Percentiles rank a stretch among this genome's conserved stretches.
Conservation (phyloP, 768 basidiomycete genomes). For the Amanita rubescens region DNA sequence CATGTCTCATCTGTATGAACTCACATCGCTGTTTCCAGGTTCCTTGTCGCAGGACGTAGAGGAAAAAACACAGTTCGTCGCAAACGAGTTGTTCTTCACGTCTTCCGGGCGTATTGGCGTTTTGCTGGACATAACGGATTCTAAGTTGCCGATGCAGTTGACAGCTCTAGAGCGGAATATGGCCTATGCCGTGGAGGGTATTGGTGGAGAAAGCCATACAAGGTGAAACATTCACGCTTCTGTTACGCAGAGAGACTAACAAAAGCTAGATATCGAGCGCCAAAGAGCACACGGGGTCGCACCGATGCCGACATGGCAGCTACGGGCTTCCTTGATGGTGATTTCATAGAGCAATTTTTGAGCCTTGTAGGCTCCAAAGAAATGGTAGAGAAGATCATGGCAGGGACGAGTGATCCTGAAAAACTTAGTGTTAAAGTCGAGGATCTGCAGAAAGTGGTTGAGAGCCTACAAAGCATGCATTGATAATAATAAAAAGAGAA, state of each 20-base stretch:
- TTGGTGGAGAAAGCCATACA: conserved; percentile 54
- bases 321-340: conserved; percentile 83
- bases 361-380: conserved; percentile 29
- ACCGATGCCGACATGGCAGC: conserved; percentile 51
- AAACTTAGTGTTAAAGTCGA: conserved; percentile 36
- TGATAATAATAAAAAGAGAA: conserved; percentile 22
- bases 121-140: conserved; percentile 50
- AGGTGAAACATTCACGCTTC: conserved; percentile 32
- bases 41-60: conserved; percentile 41
- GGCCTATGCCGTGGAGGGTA: conserved; percentile 38
- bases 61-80: conserved; percentile 32
- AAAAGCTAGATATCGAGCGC: conserved; percentile 25
- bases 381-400: conserved; percentile 43
- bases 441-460: conserved; percentile 38
- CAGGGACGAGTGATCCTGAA: conserved; percentile 55
- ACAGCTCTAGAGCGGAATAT: conserved; percentile 74
- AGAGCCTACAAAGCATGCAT: conserved; percentile 50
- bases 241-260: neutral
- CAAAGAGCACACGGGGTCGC: conserved; percentile 46
- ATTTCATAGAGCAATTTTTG: conserved; percentile 70
- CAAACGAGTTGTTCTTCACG: conserved; percentile 70
- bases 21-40: conserved; percentile 31
- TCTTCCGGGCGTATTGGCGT: conserved; percentile 74
- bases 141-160: conserved; percentile 42
- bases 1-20: no score